Evolutionary conservation across 2,329 filamentous ascomycete genomes (phyloP).

Genomic region (Thermothelomyces thermophilus): DNA sequence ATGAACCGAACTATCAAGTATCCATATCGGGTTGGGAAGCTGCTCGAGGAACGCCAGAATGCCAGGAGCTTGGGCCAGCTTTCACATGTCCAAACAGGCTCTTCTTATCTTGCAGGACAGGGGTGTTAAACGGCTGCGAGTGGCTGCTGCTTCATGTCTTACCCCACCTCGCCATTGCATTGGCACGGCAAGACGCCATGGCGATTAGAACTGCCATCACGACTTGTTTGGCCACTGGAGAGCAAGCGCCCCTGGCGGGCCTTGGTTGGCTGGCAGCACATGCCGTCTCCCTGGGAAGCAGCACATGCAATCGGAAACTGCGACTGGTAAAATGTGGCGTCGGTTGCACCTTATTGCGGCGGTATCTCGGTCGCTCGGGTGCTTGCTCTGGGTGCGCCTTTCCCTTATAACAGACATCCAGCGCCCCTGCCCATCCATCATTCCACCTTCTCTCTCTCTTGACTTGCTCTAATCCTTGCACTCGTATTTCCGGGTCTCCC

Average conservation of each 20-base stretch:
- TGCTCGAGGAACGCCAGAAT: too few species aligned
- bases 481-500: not conserved
- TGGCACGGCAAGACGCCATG: not conserved
- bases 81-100: not conserved
- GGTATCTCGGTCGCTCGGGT: too few species aligned
- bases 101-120: not conserved
- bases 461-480: not conserved
- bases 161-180: conserved; percentile 14
- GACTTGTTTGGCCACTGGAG: not conserved
- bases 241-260: not conserved
- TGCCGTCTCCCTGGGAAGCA: conserved; percentile 1
- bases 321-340: conserved; percentile 10
- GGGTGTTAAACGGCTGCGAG: not conserved
- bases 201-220: conserved; percentile 5
- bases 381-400: not conserved
- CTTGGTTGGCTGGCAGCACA: conserved; percentile 8
- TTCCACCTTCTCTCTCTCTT: not conserved
- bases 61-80: conserved; percentile 8
- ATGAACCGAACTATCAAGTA: too few species aligned
- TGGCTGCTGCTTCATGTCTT: not conserved
- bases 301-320: conserved; percentile 16
- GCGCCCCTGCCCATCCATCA: not conserved
- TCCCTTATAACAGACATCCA: conserved; percentile 2
- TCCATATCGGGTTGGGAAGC: too few species aligned
- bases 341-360: not conserved